Evolutionary conservation across 495 filamentous ascomycete species (phyloP), one percentile per base, ranked within the genome.

Genomic region (Glarea lozoyensis): DNA sequence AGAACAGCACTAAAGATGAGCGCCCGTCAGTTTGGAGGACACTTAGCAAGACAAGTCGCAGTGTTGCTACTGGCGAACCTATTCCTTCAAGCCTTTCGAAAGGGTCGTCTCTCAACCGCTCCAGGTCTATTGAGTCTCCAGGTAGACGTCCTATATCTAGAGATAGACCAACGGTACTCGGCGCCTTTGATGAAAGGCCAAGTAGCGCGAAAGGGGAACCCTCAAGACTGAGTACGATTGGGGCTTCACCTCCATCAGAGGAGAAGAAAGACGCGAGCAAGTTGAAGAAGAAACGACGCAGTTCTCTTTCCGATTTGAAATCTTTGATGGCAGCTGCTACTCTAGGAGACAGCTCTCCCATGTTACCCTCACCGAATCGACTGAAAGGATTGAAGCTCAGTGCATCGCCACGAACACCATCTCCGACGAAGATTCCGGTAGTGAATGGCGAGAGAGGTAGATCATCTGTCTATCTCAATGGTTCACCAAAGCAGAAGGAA

Each of bases 241-340:
- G 69, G 10, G 67, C 68, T 43, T 52, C 52, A 0, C 57, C 53
- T 18, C 43, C 44, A 10, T 70, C 69, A 17, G 65, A 70, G 10
- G 54, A 57, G 41, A 67, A 66, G 37, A 51, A 60, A 30, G 41
- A 51, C 0, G 48, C 57, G n/a, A 46, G 52, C 22, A 75, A 68
- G 24, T 45, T 70, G 56, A 72, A 79, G 52, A 86, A 82, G 64
- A 96, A 93, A 64, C 72, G 92, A 47, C 80, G 92, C 51, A 94
- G 88, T 60, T 96, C 90, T 17, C 63, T 98, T 17, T 94, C 88
- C 12, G 92, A 98, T 56, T 66, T 98, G 20, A 84, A 85, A 55
- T 69, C 67, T 31, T 65, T 72, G 4, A 75, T 82, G 57, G 67
- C 61, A 10, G 56, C 62, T 7, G 55, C 67, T 7, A 69, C 56